Percentiles rank a stretch among this genome's conserved stretches.
Conservation (phyloP, 1,284 basidiomycete genomes). For the Puccinia polysora region DNA sequence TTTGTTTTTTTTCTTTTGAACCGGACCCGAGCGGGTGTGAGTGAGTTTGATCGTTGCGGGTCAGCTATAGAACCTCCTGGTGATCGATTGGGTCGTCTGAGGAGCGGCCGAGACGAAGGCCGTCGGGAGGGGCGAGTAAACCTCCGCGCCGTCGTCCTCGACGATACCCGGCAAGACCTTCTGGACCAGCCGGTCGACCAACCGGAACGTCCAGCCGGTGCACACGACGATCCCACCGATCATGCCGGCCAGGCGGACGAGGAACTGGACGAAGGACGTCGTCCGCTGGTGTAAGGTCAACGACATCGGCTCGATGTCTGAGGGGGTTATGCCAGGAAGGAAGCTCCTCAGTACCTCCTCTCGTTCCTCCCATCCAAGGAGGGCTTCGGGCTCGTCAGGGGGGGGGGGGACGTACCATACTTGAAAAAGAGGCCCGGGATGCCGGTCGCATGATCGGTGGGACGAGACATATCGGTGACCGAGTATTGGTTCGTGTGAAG, state of each 20-base stretch:
- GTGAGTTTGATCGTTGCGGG: too few relatives aligned
- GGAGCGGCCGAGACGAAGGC: slow-evolving; percentile 2
- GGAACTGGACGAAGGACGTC: slow-evolving; percentile 69
- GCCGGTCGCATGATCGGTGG: slow-evolving; percentile 69
- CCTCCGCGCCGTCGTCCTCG: background rate
- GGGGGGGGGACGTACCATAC: slow-evolving; percentile 21
- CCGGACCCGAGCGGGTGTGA: background rate
- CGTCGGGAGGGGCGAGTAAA: background rate
- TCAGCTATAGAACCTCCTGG: slow-evolving; percentile 7
- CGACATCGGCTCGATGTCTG: slow-evolving; percentile 84
- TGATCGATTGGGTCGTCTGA: background rate
- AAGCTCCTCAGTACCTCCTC: background rate
- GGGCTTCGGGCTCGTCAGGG: too few relatives aligned
- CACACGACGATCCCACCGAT: slow-evolving; percentile 54
- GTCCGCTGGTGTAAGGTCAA: slow-evolving; percentile 82
- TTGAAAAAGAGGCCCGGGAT: slow-evolving; percentile 59
- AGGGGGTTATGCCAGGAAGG: too few relatives aligned
- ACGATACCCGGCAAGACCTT: slow-evolving; percentile 15
- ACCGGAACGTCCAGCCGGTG: slow-evolving; percentile 49
- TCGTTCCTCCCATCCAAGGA: background rate
- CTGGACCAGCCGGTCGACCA: slow-evolving; percentile 28
- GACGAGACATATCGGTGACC: slow-evolving; percentile 83
- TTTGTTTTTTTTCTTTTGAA: too few relatives aligned
- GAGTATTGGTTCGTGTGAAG: slow-evolving; percentile 83
- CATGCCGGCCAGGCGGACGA: slow-evolving; percentile 66